Evolutionary conservation across 805 yeast species (phyloP).

Genomic region (Vanderwaltozyma yarrowii): DNA sequence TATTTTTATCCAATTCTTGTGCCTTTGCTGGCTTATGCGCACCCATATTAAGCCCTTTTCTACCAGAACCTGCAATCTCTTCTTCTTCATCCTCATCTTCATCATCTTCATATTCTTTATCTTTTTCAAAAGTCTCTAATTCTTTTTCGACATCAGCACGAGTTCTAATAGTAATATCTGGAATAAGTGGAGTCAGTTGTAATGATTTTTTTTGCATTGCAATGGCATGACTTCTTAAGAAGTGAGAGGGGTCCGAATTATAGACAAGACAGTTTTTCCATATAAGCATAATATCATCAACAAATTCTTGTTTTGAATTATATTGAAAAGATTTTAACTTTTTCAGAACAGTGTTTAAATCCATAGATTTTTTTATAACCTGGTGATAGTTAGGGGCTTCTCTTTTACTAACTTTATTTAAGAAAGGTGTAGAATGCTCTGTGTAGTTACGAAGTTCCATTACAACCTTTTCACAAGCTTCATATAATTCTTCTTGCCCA

Average conservation of each 20-base stretch:
- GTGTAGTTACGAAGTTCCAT: slow-evolving; percentile 83
- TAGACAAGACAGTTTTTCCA: slow-evolving; percentile 92
- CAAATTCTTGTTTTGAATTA: slow-evolving; percentile 76
- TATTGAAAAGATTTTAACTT: slow-evolving; percentile 78
- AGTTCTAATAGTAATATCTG: slow-evolving; percentile 72
- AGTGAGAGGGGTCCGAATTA: slow-evolving; percentile 92
- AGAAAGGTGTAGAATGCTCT: slow-evolving; percentile 92
- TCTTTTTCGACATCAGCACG: slow-evolving; percentile 64
- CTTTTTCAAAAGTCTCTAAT: slow-evolving; percentile 36
- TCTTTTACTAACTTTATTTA: slow-evolving; percentile 91
- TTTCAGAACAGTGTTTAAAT: slow-evolving; percentile 85
- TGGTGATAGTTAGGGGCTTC: slow-evolving; percentile 96
- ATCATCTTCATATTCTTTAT: slow-evolving; percentile 30
- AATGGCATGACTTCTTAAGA: slow-evolving; percentile 78
- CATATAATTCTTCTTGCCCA: slow-evolving; percentile 96
- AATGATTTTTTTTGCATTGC: slow-evolving; percentile 92
- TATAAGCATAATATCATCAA: slow-evolving; percentile 88
- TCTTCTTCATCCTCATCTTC: slow-evolving; percentile 25
- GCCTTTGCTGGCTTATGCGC: slow-evolving; percentile 22
- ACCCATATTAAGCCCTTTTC: slow-evolving; percentile 29
- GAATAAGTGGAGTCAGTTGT: slow-evolving; percentile 70
- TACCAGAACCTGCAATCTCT: slow-evolving; percentile 28
- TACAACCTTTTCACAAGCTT: slow-evolving; percentile 94
- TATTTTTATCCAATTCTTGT: background rate
- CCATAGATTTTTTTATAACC: slow-evolving; percentile 92